Base-by-base conservation (phyloP, 495 filamentous ascomycete genomes). In the Penicillium diatomitis region DNA sequence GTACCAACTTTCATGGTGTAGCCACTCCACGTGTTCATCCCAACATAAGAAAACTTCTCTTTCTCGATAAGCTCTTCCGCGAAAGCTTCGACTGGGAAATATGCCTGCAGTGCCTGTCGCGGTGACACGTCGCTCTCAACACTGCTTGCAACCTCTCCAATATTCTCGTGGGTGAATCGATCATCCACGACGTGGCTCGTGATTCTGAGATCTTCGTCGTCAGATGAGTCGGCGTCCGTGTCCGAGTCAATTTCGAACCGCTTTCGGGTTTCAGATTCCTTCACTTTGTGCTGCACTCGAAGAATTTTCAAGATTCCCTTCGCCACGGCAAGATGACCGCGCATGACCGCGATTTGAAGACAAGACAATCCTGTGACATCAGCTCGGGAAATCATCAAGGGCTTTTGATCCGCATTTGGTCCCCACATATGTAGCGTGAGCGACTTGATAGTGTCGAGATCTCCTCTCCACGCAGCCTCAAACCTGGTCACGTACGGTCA, bases 391-490 rank as follows among this genome's bases (percentile, higher is more conserved):
- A 91, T 78, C 53, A 80, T 70, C 5, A 87, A 68, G 0, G 85
- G 83, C 2, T 63, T 51, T 36, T 79, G 64, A 31, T 74, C 60
- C 30, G 63, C 52, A 6, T 57, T 42, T 2, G 53, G 47, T 6
- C 68, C 63, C 69, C 77, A 74, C 33, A 61, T 52, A 45, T 57
- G 54, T 49, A 79, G 52, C n/a, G 79, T 78, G 30, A 81, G 63
- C 5, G 39, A 38, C 40, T 73, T 71, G 36, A 78, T 65, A 3
- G 67, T 80, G 0, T 74, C 67, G 2, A 83, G 38, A 54, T 90
- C 79, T 3, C 83, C 82, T n/a, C 45, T 49, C 82, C 83, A 88
- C 2, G 79, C 80, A 7, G 85, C 84, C 57, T 88, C 76, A 47
- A 86, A 87, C 51, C 71, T 82, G 61, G 39, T 8, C 28, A 8